These are phyloP conservation scores for Lipomyces starkeyi DNA, from an alignment of 805 yeast genomes.

Conservation along the genomic window DNA sequence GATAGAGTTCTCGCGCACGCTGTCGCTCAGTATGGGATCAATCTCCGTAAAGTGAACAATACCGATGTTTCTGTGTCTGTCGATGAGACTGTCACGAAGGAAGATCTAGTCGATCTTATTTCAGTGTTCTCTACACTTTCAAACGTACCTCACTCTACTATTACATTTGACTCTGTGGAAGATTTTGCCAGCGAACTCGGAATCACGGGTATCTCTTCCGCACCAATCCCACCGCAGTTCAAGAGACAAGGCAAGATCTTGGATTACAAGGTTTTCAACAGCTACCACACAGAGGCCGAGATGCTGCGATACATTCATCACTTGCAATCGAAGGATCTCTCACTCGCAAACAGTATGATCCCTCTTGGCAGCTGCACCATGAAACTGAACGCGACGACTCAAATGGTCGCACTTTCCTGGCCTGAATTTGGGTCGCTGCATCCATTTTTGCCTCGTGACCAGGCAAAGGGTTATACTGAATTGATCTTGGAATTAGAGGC, in stretches of 20 bases:
- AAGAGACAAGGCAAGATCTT: slow-evolving; percentile 50
- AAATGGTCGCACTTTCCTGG: slow-evolving; percentile 93
- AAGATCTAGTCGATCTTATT: slow-evolving; percentile 64
- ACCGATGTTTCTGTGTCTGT: slow-evolving; percentile 73
- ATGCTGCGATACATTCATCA: slow-evolving; percentile 88
- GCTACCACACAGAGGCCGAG: slow-evolving; percentile 92
- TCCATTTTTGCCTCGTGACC: slow-evolving; percentile 90
- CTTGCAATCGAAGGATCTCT: slow-evolving; percentile 85
- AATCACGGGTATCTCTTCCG: slow-evolving; percentile 58
- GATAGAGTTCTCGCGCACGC: slow-evolving; percentile 65
- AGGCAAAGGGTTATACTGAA: slow-evolving; percentile 85
- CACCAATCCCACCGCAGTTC: slow-evolving; percentile 51
- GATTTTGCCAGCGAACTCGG: slow-evolving; percentile 25
- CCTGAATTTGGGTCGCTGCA: slow-evolving; percentile 89
- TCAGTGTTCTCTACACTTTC: slow-evolving; percentile 59
- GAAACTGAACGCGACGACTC: slow-evolving; percentile 95
- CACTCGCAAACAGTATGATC: slow-evolving; percentile 95
- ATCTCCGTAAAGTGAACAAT: slow-evolving; percentile 71
- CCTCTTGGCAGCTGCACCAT: slow-evolving; percentile 98
- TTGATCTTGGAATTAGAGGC: slow-evolving; percentile 75
- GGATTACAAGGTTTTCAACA: slow-evolving; percentile 77
- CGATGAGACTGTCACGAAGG: slow-evolving; percentile 82
- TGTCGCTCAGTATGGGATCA: slow-evolving; percentile 66
- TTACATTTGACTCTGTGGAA: slow-evolving; percentile 28
- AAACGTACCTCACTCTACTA: slow-evolving; percentile 10